A percentile compares a stretch with the other conserved stretches of the same genome.
phyloP scores from a whole-genome alignment of 106 monocot genomes.

The Narthecium ossifragum region DNA sequence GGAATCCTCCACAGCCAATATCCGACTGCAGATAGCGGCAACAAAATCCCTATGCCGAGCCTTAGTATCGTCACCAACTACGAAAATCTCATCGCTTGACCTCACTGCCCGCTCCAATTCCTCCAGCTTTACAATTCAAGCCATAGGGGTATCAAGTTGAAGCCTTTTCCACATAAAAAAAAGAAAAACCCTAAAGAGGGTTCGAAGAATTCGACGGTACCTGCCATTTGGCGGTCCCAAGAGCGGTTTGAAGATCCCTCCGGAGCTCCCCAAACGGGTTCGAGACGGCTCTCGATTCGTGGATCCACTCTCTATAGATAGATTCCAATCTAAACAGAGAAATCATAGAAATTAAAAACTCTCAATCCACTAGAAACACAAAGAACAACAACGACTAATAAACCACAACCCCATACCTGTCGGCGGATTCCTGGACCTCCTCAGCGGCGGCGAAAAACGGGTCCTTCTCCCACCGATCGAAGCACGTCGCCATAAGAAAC shows the following conservation, averaged over 20 bases:
- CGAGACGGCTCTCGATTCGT: background rate
- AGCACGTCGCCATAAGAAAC: constrained; percentile 11
- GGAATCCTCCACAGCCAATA: constrained; percentile 1
- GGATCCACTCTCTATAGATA: constrained; percentile 7
- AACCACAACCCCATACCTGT: constrained; percentile 4
- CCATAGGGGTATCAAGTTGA: background rate
- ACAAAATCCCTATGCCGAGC: constrained; percentile 3
- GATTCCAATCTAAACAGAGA: constrained; percentile 10
- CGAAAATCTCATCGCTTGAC: background rate
- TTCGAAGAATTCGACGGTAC: background rate
- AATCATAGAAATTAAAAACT: background rate
- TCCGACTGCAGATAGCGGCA: background rate
- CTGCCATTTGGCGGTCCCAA: constrained; percentile 11
- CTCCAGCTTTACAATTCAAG: constrained; percentile 8
- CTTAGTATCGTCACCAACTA: background rate
- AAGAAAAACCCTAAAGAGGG: background rate
- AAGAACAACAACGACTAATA: background rate
- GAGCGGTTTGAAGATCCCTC: background rate
- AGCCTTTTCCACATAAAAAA: background rate
- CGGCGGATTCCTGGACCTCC: constrained; percentile 24
- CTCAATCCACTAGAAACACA: background rate
- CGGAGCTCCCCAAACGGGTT: constrained; percentile 1
- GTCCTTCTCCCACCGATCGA: constrained; percentile 24
- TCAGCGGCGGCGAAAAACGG: constrained; percentile 24
- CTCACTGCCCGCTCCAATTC: constrained; percentile 4